Conservation (phyloP, 2,329 filamentous ascomycete genomes). For the Penicillium sp. region DNA sequence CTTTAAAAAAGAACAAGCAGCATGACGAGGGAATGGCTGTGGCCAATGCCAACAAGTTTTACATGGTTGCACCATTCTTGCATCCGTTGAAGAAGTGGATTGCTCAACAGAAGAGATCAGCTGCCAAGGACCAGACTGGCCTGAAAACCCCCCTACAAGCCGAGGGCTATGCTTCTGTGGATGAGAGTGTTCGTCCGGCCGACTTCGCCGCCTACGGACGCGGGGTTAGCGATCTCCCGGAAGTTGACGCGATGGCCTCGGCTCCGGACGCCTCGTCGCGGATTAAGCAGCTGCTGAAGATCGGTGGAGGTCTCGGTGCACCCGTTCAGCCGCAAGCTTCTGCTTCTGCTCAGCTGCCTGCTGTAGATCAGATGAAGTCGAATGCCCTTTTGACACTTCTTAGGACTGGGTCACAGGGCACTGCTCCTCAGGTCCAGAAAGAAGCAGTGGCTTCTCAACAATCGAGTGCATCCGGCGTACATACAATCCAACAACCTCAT, state of each 20-base stretch:
- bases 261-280: constrained; percentile 53
- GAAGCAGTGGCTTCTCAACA: constrained; percentile 62
- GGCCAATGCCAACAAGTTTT: constrained; percentile 82
- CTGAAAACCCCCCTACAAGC: constrained; percentile 50
- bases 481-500: constrained; percentile 59
- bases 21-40: constrained; percentile 60
- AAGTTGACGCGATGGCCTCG: constrained; percentile 34
- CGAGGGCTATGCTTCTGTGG: constrained; percentile 60
- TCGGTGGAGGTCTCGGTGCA: constrained; percentile 30
- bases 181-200: constrained; percentile 51
- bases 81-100: constrained; percentile 88
- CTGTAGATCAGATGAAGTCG: constrained; percentile 47
- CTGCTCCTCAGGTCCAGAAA: constrained; percentile 34
- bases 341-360: constrained; percentile 24
- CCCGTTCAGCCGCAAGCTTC: constrained; percentile 18
- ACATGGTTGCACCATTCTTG: constrained; percentile 96
- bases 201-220: constrained; percentile 27
- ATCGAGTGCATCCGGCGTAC: constrained; percentile 52
- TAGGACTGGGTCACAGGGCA: constrained; percentile 43
- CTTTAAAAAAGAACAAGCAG: constrained; percentile 73
- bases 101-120: constrained; percentile 76
- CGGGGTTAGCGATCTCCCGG: constrained; percentile 46
- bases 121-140: constrained; percentile 54
- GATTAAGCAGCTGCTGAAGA: constrained; percentile 55
- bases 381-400: constrained; percentile 62